Conservation (phyloP, 805 yeast genomes). For the Barnettozyma vustinii region DNA sequence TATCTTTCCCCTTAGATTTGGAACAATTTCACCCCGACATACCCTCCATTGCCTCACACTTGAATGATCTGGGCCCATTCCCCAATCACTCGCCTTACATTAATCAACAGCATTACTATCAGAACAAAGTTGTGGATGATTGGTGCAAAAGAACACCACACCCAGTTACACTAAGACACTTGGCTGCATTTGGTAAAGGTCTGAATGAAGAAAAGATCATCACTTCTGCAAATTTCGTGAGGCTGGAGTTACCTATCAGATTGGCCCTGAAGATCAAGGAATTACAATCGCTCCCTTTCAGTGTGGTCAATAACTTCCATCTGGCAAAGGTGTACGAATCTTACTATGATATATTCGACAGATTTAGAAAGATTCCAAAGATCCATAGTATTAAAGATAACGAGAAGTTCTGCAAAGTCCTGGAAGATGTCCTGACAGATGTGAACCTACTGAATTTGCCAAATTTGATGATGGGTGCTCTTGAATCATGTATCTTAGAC, state of each 20-base stretch:
- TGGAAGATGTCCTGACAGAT: conserved; percentile 59
- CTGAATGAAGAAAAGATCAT: conserved; percentile 73
- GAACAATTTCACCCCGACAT: conserved; percentile 31
- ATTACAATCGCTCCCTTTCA: conserved; percentile 77
- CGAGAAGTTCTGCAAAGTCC: conserved; percentile 58
- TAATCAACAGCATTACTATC: conserved; percentile 78
- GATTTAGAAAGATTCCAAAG: conserved; percentile 66
- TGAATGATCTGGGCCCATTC: conserved; percentile 34
- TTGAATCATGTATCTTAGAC: conserved; percentile 64
- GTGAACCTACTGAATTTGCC: conserved; percentile 80
- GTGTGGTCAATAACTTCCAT: conserved; percentile 80
- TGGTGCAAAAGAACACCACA: conserved; percentile 69
- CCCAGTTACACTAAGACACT: conserved; percentile 84
- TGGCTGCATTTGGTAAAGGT: conserved; percentile 83
- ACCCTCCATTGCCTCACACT: conserved; percentile 27
- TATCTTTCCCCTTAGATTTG: conserved; percentile 27
- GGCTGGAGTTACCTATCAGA: conserved; percentile 79
- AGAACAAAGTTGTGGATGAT: conserved; percentile 59
- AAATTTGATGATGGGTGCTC: conserved; percentile 87
- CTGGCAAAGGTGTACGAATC: conserved; percentile 83
- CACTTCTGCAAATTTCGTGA: conserved; percentile 81
- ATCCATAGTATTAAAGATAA: conserved; percentile 73
- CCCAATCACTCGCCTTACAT: conserved; percentile 40
- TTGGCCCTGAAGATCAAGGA: conserved; percentile 76
- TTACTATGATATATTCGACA: conserved; percentile 82